Base-by-base conservation (phyloP, 495 filamentous ascomycete species). In the Viridothelium virens region DNA sequence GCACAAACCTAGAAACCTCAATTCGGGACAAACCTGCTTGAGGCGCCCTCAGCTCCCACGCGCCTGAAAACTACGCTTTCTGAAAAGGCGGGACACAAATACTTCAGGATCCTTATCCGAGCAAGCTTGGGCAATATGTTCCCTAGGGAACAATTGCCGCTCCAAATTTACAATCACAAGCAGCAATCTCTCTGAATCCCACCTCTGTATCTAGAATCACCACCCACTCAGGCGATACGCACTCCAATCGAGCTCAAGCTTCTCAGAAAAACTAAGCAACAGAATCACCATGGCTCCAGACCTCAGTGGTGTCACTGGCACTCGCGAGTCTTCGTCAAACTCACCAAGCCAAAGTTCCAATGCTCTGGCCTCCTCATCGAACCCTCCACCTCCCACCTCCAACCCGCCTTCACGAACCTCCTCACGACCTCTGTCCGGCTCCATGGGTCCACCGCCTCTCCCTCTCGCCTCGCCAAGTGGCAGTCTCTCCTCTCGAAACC, bases 401-500 rank as follows among this genome's bases (percentile, higher is more conserved):
- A 59, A 59, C 31, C 5, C 53, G 10, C 10, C 53, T 34, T 36
- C 53, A 7, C 53, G 53, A 59, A 36, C 53, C 3, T 10, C n/a
- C 6, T 59, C 53, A 18, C 53, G 53, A 10, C 53, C 25, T 6
- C 7, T 59, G 36, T 59, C 53, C 7, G 53, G 53, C 1, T 34
- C 53, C 14, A 59, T 59, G 53, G 53, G 53, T 18, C 53, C 53
- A 7, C 53, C 53, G 9, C 53, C 53, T 34, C 53, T 59, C 53
- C 53, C 53, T 9, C 53, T 59, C 7, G 33, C 53, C 6, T 31
- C 53, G 3, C 36, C 53, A 34, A 18, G 53, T 6, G 31, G 53
- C 31, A 59, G 53, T 59, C 14, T 34, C 7, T 18, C 53, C 31
- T 53, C 53, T 36, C 53, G 53, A 18, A 33, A 59, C 31, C 53